These are phyloP conservation scores for Colletotrichum endophyticum DNA, from an alignment of 2,329 filamentous ascomycete species.

Conservation along the genomic window DNA sequence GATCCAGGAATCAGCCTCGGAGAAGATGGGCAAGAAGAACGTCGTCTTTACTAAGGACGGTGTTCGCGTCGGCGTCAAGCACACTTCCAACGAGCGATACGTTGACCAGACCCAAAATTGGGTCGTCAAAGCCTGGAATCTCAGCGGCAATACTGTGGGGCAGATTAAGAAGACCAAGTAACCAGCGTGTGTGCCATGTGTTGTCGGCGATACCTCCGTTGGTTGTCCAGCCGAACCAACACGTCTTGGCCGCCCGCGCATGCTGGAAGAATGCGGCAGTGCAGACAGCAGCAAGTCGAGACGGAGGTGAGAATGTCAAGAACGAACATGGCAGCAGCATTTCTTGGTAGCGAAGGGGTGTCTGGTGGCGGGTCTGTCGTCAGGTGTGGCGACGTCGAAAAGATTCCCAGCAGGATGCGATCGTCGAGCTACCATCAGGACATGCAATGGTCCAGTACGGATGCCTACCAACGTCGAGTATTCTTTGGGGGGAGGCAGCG, in stretches of 20 bases:
- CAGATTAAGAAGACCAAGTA: slow-evolving; percentile 20
- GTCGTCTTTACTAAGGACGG: slow-evolving; percentile 79
- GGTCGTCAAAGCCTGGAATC: slow-evolving; percentile 70
- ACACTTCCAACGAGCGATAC: slow-evolving; percentile 72
- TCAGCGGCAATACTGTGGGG: slow-evolving; percentile 39
- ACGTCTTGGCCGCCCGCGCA: background rate
- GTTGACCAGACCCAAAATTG: slow-evolving; percentile 75
- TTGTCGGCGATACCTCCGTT: background rate
- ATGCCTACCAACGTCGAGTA: background rate
- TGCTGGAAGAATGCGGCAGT: background rate
- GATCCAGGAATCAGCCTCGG: slow-evolving; percentile 68
- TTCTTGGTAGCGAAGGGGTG: background rate
- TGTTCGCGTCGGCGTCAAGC: slow-evolving; percentile 72
- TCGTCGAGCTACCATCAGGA: background rate
- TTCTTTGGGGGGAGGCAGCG: background rate
- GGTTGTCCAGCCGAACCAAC: background rate
- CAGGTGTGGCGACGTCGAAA: background rate
- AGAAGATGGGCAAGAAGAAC: slow-evolving; percentile 78
- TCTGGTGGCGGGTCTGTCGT: background rate
- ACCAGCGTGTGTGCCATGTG: background rate
- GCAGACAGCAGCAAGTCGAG: background rate
- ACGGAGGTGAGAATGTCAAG: background rate
- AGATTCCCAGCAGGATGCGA: background rate
- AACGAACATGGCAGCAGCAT: background rate
- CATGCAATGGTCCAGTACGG: background rate